Evolutionary conservation across 768 basidiomycete species (phyloP).

Genomic region (Hygrophorus pudorinus): DNA sequence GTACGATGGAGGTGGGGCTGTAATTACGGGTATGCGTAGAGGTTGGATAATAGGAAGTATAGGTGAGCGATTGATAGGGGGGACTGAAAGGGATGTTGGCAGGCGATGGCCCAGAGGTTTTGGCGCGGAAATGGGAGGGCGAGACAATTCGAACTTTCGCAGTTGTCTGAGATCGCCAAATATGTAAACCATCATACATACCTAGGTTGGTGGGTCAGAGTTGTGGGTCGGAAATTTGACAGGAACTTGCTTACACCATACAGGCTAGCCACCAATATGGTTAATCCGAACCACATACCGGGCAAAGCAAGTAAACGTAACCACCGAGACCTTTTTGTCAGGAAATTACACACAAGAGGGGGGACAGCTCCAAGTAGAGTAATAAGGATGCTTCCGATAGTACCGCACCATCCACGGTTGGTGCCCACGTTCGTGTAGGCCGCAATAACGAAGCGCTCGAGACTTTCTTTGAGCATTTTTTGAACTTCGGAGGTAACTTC

Average conservation of each 20-base stretch:
- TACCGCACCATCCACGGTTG: constrained; percentile 58
- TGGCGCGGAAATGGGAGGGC: constrained; percentile 53
- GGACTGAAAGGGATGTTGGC: constrained; percentile 13
- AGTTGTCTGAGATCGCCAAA: constrained; percentile 76
- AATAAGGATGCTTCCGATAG: constrained; percentile 48
- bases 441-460: constrained; percentile 56
- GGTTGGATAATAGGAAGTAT: constrained; percentile 9
- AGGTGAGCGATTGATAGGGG: constrained; percentile 8
- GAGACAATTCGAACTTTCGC: constrained; percentile 65
- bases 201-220: neutral
- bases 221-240: neutral
- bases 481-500: constrained; percentile 49
- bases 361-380: constrained; percentile 36
- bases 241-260: constrained; percentile 39
- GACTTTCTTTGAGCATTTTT: constrained; percentile 51
- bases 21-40: constrained; percentile 15
- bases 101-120: constrained; percentile 20
- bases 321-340: constrained; percentile 40
- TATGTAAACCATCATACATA: constrained; percentile 65
- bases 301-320: constrained; percentile 51
- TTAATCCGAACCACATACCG: constrained; percentile 62
- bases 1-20: constrained; percentile 22
- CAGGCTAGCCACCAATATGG: constrained; percentile 49
- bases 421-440: constrained; percentile 68
- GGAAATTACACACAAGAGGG: constrained; percentile 39